Base-by-base conservation (phyloP, 1,284 basidiomycete species). In the Heterobasidion parviporum region DNA sequence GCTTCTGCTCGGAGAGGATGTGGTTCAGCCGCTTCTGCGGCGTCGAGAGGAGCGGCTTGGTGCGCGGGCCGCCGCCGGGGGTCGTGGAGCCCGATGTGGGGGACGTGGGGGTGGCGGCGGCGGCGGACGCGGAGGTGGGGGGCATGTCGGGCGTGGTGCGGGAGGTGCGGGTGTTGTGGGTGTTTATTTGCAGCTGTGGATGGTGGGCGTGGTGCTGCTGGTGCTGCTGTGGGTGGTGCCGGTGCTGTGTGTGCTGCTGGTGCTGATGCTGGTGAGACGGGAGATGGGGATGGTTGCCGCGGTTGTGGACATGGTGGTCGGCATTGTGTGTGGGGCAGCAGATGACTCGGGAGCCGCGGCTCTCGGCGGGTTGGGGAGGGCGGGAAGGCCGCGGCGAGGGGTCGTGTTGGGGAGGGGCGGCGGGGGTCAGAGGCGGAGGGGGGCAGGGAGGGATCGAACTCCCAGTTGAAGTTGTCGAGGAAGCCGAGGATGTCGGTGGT, bases 1-100 rank as follows among this genome's bases (percentile, higher is more conserved):
- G 84, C 68, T 92, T 93, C 71, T 94, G 92, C 71, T 94, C 92
- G 10, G 88, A 92, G 76, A 92, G 86, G 74, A 94, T 94, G 72
- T 94, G 92, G 68, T 94, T 94, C n/a, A 92, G 82, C 33, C 92
- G 83, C 69, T 94, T 94, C 68, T 94, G 92, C 0, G 89, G 90
- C 8, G 84, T 86, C 8, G 89, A 88, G 20, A 94, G 77, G 8
- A 92, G 76, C 0, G 82, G 74, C 60, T 26, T 26, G 26, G 26
- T 3, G 26, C 26, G 26, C 26, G 26, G 26, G 26, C 26, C 26
- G 26, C 85, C 85, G 9, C 41, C 53, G 35, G 54, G 56, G 49
- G 54, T 16, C 32, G 56, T 15, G 16, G 53, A 26, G 26, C 26
- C 26, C 26, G 26, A 26, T 3, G 26, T 26, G 26, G 26, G 57